These are phyloP conservation scores for Ceratorhiza oryzae-sativae DNA, from an alignment of 1,284 basidiomycete species.

Conservation along the genomic window DNA sequence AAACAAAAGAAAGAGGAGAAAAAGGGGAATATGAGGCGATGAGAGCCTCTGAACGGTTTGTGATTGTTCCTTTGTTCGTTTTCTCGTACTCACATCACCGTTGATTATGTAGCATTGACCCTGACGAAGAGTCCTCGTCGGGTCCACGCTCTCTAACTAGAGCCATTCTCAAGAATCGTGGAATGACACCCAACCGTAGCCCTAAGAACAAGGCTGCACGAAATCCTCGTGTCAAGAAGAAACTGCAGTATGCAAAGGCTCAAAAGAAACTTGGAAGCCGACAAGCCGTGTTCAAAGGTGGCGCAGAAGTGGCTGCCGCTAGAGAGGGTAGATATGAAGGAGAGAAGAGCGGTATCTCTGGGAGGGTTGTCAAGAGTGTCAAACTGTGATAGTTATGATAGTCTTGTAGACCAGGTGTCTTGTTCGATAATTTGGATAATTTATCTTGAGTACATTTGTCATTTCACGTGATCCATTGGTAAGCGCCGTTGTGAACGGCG, in stretches of 20 bases:
- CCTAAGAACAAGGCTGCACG: slow-evolving; percentile 75
- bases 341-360: slow-evolving; percentile 78
- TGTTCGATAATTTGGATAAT: slow-evolving; percentile 10
- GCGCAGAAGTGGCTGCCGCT: slow-evolving; percentile 58
- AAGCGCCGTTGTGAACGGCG: slow-evolving; percentile 7
- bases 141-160: slow-evolving; percentile 88
- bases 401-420: not conserved
- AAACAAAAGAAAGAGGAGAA: slow-evolving; percentile 78
- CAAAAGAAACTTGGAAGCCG: slow-evolving; percentile 89
- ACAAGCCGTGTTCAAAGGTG: slow-evolving; percentile 88
- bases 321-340: slow-evolving; percentile 55
- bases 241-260: slow-evolving; percentile 89
- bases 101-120: slow-evolving; percentile 57
- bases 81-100: slow-evolving; percentile 25
- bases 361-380: slow-evolving; percentile 80
- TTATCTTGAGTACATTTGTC: slow-evolving; percentile 1
- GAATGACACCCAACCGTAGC: slow-evolving; percentile 81
- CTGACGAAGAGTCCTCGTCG: slow-evolving; percentile 57
- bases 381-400: slow-evolving; percentile 54
- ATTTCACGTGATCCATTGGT: slow-evolving; percentile 18
- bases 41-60: slow-evolving; percentile 69
- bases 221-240: slow-evolving; percentile 96
- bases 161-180: slow-evolving; percentile 90
- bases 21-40: slow-evolving; percentile 79
- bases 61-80: slow-evolving; percentile 33